Conservation (phyloP, 139 green algal species). For the Volvox reticuliferus region DNA sequence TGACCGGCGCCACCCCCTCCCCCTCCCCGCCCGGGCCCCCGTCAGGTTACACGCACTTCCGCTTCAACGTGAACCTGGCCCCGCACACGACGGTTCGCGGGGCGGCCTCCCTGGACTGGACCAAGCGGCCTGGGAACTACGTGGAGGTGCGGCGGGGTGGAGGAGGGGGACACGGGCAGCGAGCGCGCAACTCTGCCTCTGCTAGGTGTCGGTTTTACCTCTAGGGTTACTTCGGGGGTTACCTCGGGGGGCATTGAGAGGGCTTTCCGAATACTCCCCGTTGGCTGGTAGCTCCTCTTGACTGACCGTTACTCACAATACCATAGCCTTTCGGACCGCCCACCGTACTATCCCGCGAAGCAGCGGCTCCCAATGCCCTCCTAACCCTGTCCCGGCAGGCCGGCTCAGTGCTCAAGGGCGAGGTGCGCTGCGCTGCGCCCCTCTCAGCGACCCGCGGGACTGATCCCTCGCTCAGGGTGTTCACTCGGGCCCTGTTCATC, state of each 20-base stretch:
- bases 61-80: slow-evolving; percentile 31
- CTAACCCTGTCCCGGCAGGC: slow-evolving; percentile 1
- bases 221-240: too few species aligned
- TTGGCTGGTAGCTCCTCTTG: background rate
- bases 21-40: background rate
- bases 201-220: too few species aligned
- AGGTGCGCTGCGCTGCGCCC: slow-evolving; percentile 54
- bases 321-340: too few species aligned
- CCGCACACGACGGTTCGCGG: slow-evolving; percentile 63
- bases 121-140: slow-evolving; percentile 70
- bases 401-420: slow-evolving; percentile 58
- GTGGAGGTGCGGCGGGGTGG: slow-evolving; percentile 43
- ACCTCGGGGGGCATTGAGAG: too few species aligned
- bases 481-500: slow-evolving; percentile 66
- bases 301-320: background rate
- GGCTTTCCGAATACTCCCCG: background rate
- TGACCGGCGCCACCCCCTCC: background rate
- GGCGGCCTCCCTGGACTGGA: slow-evolving; percentile 73
- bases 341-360: too few species aligned
- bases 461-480: slow-evolving; percentile 32
- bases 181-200: too few species aligned
- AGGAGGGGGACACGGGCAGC: background rate
- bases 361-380: background rate
- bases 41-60: slow-evolving; percentile 24
- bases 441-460: slow-evolving; percentile 42